Conservation (phyloP, 768 basidiomycete species). For the Leccinum imitatum region DNA sequence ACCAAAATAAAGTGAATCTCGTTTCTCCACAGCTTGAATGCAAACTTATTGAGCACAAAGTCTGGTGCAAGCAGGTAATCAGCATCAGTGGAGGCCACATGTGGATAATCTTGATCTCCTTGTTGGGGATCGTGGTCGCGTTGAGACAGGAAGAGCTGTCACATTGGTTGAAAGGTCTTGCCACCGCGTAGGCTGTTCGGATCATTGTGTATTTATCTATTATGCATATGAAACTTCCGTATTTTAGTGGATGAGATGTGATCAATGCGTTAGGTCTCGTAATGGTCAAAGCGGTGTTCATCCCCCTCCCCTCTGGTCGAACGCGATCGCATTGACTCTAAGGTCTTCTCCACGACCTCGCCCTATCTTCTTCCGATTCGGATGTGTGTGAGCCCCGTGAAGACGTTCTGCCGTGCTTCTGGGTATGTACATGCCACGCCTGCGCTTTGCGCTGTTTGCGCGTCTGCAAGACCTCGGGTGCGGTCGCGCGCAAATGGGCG, state of each 20-base stretch:
- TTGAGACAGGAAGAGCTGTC: constrained; percentile 6
- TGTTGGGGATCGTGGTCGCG: constrained; percentile 8
- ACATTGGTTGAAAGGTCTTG: constrained; percentile 3
- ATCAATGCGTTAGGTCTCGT: background rate
- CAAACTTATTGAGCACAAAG: constrained; percentile 22
- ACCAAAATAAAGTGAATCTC: constrained; percentile 14
- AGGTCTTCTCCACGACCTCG: constrained; percentile 17
- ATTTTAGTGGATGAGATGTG: background rate
- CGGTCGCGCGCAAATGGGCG: constrained; percentile 14
- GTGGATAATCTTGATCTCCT: constrained; percentile 10
- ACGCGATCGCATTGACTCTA: background rate
- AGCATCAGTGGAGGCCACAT: background rate
- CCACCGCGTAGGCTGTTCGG: background rate
- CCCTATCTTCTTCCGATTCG: constrained; percentile 20
- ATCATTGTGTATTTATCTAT: background rate
- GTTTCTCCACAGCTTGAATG: background rate
- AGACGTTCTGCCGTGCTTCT: background rate
- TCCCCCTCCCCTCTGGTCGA: background rate
- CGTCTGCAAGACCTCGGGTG: constrained; percentile 29
- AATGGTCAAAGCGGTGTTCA: background rate
- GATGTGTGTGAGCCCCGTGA: constrained; percentile 11
- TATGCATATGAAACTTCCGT: background rate
- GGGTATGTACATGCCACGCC: constrained; percentile 20
- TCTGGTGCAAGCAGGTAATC: constrained; percentile 1
- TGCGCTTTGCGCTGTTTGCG: constrained; percentile 27